Evolutionary conservation across 73 alveolate species (phyloP).

Genomic region (Paramecium octaurelia): DNA sequence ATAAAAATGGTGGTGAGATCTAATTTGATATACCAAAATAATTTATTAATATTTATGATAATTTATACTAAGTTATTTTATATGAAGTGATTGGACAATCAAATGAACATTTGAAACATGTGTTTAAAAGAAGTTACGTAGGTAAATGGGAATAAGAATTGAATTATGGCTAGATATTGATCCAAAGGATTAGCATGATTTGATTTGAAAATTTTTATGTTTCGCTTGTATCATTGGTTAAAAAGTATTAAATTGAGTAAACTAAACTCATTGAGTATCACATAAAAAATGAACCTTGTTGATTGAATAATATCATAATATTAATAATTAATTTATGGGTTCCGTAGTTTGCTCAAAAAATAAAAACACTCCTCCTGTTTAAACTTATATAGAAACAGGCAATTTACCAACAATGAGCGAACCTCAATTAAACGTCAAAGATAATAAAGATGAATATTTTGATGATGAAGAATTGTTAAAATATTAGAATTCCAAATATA

Average conservation of each 20-base stretch:
- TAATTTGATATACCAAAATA: background rate
- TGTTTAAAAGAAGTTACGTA: background rate
- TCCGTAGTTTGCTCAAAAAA: background rate
- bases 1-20: constrained; percentile 8
- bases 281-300: background rate
- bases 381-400: background rate
- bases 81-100: background rate
- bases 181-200: background rate
- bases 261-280: background rate
- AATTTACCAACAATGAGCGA: background rate
- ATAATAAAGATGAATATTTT: background rate
- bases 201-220: background rate
- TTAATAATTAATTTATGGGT: background rate
- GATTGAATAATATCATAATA: background rate
- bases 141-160: constrained; percentile 15
- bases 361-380: background rate
- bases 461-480: background rate
- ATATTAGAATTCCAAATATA: background rate
- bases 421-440: background rate
- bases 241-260: background rate
- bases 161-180: constrained; percentile 14
- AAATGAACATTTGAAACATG: background rate
- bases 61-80: background rate
- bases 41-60: background rate
- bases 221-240: background rate